A percentile compares a stretch with the other conserved stretches of the same genome.
Conservation (phyloP, 805 yeast species). For the Starmerella lactis-condensi region DNA sequence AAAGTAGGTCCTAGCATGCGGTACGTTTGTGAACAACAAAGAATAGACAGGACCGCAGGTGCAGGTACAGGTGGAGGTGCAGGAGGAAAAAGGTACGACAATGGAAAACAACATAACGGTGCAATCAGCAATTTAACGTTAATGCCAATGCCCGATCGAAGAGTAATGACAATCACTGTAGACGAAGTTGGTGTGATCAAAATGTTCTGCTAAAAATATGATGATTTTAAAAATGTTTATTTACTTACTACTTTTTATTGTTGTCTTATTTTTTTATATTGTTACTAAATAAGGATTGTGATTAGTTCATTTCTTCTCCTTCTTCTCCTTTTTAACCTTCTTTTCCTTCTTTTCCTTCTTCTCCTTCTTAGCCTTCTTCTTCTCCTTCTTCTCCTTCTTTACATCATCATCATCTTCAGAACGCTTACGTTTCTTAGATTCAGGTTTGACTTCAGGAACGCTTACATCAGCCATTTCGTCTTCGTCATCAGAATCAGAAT, state of each 20-base stretch:
- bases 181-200: conserved; percentile 52
- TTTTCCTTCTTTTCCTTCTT: conserved; percentile 14
- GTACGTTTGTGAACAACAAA: conserved; percentile 25
- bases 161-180: conserved; percentile 42
- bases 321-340: conserved; percentile 14
- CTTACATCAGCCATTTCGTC: conserved; percentile 23
- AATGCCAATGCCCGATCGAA: conserved; percentile 21
- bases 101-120: conserved; percentile 33
- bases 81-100: conserved; percentile 23
- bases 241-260: background rate
- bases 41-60: conserved; percentile 9
- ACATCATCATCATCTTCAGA: conserved; percentile 10
- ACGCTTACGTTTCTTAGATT: conserved; percentile 5
- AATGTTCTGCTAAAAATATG: conserved; percentile 23
- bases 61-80: background rate
- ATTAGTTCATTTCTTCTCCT: conserved; percentile 7
- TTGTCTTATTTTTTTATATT: background rate
- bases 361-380: conserved; percentile 15
- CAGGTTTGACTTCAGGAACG: conserved; percentile 3
- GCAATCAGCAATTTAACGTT: conserved; percentile 32
- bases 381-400: conserved; percentile 12
- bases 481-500: conserved; percentile 30
- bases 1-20: conserved; percentile 23
- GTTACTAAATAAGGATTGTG: background rate
- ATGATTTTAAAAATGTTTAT: background rate